Base-by-base conservation (phyloP, 179 eudicot species). In the Carnegiea gigantea region DNA sequence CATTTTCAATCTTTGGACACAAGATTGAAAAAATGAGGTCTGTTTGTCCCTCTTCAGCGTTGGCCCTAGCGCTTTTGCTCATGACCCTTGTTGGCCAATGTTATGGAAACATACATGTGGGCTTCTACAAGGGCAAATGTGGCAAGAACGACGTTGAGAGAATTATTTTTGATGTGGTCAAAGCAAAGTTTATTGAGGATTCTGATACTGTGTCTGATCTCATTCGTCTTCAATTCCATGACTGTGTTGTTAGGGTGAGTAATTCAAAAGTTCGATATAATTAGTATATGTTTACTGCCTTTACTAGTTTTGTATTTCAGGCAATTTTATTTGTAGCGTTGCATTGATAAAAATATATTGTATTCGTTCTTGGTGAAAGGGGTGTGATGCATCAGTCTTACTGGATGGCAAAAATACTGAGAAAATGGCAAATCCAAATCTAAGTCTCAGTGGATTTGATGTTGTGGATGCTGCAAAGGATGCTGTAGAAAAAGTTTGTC, bases 381-480 rank as follows among this genome's bases (percentile, higher is more conserved):
- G 89, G 12, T 86, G 89, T 44, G 89, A 86, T 59, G 89, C 87
- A 74, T 86, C 89, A 14, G 76, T 86, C 44, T 48, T 86, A 64
- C 21, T 86, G 2, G 83, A 84, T 38, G 89, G 89, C 1, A 78
- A 75, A 28, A 70, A 67, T 13, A 54, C 85, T 4, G 89, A 86
- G 80, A 84, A 84, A 70, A 79, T 73, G 0, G 83, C 87, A 3
- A n/a, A 26, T 11, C 87, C 87, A 9, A 86, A 86, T 74, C 77
- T 73, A 64, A 80, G 83, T 70, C 77, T 86, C 11, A 3, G 59
- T 21, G 87, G 88, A 10, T 77, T 77, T 28, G 79, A 82, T 14
- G 79, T 88, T 51, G 51, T 86, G 21, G 87, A 86, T 26, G 84
- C 80, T 0, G 83, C 81, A 36, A 89, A 86, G 80, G 83, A 46